Conservation (phyloP, 2,329 filamentous ascomycete species). For the Emergomyces orientalis region DNA sequence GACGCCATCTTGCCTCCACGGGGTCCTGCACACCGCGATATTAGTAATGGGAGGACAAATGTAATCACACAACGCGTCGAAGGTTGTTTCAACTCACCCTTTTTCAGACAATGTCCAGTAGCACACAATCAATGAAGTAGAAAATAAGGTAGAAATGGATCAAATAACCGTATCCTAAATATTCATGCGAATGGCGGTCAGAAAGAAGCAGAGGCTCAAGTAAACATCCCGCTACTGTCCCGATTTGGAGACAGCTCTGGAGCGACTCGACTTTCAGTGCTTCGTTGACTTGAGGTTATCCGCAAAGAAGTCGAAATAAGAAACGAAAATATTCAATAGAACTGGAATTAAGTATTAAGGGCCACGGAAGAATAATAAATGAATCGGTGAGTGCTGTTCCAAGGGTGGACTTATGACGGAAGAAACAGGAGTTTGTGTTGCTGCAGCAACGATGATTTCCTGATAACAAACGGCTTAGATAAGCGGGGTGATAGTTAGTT, state of each 20-base stretch:
- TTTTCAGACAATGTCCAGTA: background rate
- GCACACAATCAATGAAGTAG: background rate
- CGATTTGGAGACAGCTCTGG: background rate
- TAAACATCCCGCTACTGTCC: background rate
- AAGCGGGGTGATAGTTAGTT: background rate
- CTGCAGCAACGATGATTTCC: background rate
- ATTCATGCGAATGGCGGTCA: background rate
- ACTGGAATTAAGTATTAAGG: background rate
- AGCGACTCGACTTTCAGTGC: background rate
- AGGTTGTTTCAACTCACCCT: background rate
- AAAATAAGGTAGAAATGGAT: background rate
- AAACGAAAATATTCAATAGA: conserved; percentile 1
- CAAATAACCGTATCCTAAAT: background rate
- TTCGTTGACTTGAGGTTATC: background rate
- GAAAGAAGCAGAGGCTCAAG: background rate
- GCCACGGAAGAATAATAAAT: background rate
- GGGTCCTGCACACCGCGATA: background rate
- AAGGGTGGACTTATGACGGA: background rate
- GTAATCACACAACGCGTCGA: background rate
- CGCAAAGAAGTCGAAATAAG: background rate
- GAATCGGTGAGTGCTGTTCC: background rate
- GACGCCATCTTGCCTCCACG: conserved; percentile 25
- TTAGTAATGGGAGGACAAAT: background rate
- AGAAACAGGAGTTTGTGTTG: background rate
- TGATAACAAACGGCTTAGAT: conserved; percentile 1